phyloP scores from a whole-genome alignment of 129 eudicot species.

The Escallonia herrerae region DNA sequence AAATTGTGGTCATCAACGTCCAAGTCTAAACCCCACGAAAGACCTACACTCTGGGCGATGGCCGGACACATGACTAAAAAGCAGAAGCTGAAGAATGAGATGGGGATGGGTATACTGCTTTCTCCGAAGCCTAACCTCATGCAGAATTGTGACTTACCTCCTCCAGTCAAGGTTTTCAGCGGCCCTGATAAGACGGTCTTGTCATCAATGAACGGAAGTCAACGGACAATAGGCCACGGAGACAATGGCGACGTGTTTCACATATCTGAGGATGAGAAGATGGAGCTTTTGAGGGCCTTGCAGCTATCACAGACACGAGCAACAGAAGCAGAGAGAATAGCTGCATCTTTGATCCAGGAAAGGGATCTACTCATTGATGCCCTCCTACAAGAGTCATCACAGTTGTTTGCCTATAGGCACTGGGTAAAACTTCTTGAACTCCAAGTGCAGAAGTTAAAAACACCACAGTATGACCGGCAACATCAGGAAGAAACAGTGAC shows the following conservation, averaged over 20 bases:
- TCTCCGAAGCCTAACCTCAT: constrained; percentile 15
- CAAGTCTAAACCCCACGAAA: neutral
- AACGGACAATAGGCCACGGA: neutral
- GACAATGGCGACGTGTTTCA: neutral
- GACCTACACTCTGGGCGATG: neutral
- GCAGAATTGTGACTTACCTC: constrained; percentile 44
- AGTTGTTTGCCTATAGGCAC: constrained; percentile 19
- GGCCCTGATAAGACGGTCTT: constrained; percentile 10
- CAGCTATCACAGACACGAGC: constrained; percentile 37
- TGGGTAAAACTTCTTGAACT: constrained; percentile 31
- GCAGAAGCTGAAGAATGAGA: neutral
- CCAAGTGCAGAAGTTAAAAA: constrained; percentile 4
- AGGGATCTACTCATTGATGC: constrained; percentile 14
- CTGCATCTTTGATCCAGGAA: constrained; percentile 14
- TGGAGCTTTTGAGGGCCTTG: constrained; percentile 30
- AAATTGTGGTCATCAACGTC: neutral
- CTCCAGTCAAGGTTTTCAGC: constrained; percentile 23
- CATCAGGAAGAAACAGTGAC: neutral
- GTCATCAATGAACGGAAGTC: neutral
- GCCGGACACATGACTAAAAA: neutral
- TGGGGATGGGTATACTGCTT: neutral
- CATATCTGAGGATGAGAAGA: constrained; percentile 2
- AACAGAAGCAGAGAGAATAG: constrained; percentile 38
- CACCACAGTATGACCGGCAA: neutral
- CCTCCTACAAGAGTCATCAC: constrained; percentile 20